These are phyloP conservation scores for Aureobasidium subglaciale DNA, from an alignment of 2,329 filamentous ascomycete species.

Conservation along the genomic window DNA sequence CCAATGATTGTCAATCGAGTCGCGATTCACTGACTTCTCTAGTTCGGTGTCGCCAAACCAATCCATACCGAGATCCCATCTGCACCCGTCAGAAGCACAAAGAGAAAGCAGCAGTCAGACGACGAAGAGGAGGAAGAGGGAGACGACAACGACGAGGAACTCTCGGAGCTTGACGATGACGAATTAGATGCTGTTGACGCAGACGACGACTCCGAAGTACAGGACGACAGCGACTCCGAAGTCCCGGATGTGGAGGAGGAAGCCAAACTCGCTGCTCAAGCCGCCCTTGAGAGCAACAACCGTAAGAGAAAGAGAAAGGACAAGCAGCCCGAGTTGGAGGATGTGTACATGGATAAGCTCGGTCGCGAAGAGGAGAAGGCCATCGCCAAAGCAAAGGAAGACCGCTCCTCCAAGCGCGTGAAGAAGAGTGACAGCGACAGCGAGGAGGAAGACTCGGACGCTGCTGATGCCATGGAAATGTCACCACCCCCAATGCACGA, in stretches of 20 bases:
- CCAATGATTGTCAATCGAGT: no score
- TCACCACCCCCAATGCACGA: conserved; percentile 55
- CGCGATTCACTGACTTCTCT: neutral
- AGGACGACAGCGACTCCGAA: conserved; percentile 23
- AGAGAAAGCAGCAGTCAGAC: neutral
- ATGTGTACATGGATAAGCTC: conserved; percentile 57
- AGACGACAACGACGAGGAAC: conserved; percentile 22
- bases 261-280: conserved; percentile 21
- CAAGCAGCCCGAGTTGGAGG: conserved; percentile 20
- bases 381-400: conserved; percentile 10
- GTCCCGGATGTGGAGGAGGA: conserved; percentile 20
- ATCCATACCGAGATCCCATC: neutral
- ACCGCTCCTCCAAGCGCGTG: conserved; percentile 9
- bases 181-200: conserved; percentile 23
- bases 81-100: conserved; percentile 14
- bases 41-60: conserved; percentile 10
- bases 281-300: conserved; percentile 26
- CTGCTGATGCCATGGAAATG: conserved; percentile 31
- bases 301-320: conserved; percentile 53
- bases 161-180: conserved; percentile 24
- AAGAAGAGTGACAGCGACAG: conserved; percentile 25
- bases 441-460: conserved; percentile 28
- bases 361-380: conserved; percentile 38
- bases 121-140: conserved; percentile 28
- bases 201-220: conserved; percentile 27